Base-by-base conservation (phyloP, 106 monocot genomes). In the Cymbidium sinense region DNA sequence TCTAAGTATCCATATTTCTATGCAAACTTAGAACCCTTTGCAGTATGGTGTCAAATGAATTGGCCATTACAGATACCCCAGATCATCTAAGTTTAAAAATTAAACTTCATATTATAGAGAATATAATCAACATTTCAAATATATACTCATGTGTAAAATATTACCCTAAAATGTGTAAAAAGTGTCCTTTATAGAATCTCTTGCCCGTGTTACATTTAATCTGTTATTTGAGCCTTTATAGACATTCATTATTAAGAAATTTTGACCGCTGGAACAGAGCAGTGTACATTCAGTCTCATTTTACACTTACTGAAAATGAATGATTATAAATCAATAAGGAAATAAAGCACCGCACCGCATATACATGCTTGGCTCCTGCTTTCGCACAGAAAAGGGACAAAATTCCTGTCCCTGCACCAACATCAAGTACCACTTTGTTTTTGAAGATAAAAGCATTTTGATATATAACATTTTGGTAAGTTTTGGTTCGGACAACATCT, bases 381-480 rank as follows among this genome's bases (percentile, higher is more conserved):
- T 93, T 96, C 71, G 96, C 93, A 88, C 93, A 96, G 44, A 96
- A 96, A 70, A 96, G 88, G 73, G 93, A 96, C 28, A 96, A 85
- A 72, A 96, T 93, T 77, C 96, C 96, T 35, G 93, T 96, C 28
- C 96, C 96, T 19, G 96, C 89, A 67, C 93, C 96, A 20, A 96
- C 93, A 86, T 96, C 96, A 82, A 96, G 96, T 76, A 96, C 89
- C 37, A 96, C 87, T 76, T 96, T 96, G 78, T 96, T 77, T 82
- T 91, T 91, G 79, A 96, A 82, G 2, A 96, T 81, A 82, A 87
- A 93, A 12, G 64, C 79, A 36, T 93, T 93, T 73, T 89, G 93
- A 75, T 89, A 91, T n/a, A 96, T 96, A 55, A 88, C 96, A 86
- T 96, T 96, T 85, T 96, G 96, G 81, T 93, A 96, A 70, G 96